Base-by-base conservation (phyloP, 2,329 filamentous ascomycete genomes). In the Orbilia ellipsospora region DNA sequence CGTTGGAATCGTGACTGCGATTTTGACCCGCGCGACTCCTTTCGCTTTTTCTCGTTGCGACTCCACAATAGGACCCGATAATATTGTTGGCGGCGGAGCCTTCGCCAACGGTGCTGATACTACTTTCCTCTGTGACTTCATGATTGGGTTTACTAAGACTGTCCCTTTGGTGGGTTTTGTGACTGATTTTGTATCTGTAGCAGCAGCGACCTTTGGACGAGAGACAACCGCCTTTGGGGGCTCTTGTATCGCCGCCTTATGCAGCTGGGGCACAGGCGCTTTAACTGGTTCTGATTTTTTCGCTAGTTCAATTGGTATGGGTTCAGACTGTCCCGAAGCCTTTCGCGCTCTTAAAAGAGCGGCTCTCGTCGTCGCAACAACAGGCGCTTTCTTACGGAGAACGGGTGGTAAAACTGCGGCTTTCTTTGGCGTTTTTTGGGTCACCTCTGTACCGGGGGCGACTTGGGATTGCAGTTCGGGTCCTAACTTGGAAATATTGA, bases 331-430 rank as follows among this genome's bases (percentile, higher is more conserved):
- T 4, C 70, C 70, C 16, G 70, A 67, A 2, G 59, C 42, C 23
- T 64, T 74, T 31, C 61, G 56, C 7, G 70, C 65, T 64, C 70
- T 61, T 28, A 74, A 31, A n/a, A 68, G 42, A 1, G 59, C 63
- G 5, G 70, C 57, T 20, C 48, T 60, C 6, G 70, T 74, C 2
- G 70, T 74, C 31, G 70, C 56, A 54, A 74, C 51, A 12, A 68
- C 51, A 10, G 70, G 70, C 10, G 52, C 42, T 16, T 67, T 74
- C 50, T 67, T 74, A 15, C 44, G 26, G 42, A 67, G 62, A 18
- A 67, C 50, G 6, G 69, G 18, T 7, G 62, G 55, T 4, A 59
- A 13, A 2, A 15, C 28, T 8, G 16, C 50, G 1, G 63, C 2
- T 18, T 36, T 50, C 28, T 52, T 68, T 55, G 40, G 50, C 10